phyloP scores from a whole-genome alignment of 2,329 filamentous ascomycete species.

The Aschersonia sp. region DNA sequence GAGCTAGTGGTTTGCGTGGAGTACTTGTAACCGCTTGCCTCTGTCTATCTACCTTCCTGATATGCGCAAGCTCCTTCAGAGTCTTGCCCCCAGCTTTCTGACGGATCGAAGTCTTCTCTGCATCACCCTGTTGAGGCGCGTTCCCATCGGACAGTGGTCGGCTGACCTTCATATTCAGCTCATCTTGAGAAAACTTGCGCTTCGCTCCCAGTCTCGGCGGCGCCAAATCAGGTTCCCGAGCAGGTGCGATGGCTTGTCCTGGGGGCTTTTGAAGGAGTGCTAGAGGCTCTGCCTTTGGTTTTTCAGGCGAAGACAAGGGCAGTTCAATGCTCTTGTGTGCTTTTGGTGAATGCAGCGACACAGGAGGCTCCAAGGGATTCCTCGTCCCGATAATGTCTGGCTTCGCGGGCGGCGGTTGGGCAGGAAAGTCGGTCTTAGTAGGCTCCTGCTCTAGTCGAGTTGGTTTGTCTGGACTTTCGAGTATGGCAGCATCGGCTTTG shows the following conservation, averaged over 20 bases:
- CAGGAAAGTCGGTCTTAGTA: constrained; percentile 36
- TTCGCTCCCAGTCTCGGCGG: constrained; percentile 35
- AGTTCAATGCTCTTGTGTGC: constrained; percentile 6
- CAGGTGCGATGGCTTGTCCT: background rate
- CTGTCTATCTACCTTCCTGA: constrained; percentile 25
- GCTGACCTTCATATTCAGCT: constrained; percentile 24
- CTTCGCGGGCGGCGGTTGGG: constrained; percentile 7
- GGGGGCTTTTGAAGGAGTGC: background rate
- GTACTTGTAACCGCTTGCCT: constrained; percentile 13
- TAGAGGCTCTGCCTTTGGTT: constrained; percentile 7
- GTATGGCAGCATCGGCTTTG: constrained; percentile 46
- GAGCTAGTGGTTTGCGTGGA: constrained; percentile 32
- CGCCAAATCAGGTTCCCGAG: constrained; percentile 6
- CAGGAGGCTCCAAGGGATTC: constrained; percentile 15
- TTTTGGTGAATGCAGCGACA: constrained; percentile 15
- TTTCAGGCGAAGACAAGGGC: constrained; percentile 12
- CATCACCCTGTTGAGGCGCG: constrained; percentile 4
- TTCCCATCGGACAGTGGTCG: constrained; percentile 15
- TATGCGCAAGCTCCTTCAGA: constrained; percentile 29
- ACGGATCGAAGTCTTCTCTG: constrained; percentile 14
- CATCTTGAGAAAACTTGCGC: constrained; percentile 43
- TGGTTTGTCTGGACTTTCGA: constrained; percentile 48
- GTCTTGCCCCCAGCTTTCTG: constrained; percentile 24
- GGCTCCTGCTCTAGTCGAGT: constrained; percentile 38
- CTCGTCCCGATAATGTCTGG: constrained; percentile 9